Evolutionary conservation across 305 asterid species (phyloP).

Genomic region (Fraxinus latifolia): DNA sequence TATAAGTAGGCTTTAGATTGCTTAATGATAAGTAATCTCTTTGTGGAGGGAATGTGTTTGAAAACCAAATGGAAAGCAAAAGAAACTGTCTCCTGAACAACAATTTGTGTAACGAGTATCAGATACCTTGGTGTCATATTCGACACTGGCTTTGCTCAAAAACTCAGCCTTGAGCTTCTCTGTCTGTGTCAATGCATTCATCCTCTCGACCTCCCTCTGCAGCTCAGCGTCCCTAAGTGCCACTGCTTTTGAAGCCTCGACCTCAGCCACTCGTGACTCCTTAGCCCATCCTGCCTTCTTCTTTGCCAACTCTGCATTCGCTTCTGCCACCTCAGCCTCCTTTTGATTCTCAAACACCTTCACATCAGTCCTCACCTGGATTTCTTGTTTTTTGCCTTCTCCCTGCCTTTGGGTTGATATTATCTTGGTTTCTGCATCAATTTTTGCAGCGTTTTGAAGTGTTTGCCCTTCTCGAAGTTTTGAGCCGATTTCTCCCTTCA

Average conservation of each 20-base stretch:
- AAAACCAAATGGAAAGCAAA: background rate
- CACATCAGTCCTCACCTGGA: background rate
- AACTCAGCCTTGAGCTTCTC: conserved; percentile 19
- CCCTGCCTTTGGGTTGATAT: conserved; percentile 32
- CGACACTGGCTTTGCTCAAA: background rate
- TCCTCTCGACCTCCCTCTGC: background rate
- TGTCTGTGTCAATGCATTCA: conserved; percentile 1
- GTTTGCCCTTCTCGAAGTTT: conserved; percentile 36
- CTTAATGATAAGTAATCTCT: background rate
- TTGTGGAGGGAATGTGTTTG: background rate
- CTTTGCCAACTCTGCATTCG: conserved; percentile 28
- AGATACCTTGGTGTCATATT: background rate
- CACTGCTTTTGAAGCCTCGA: conserved; percentile 8
- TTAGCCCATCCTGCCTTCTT: conserved; percentile 28
- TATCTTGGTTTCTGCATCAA: conserved; percentile 34
- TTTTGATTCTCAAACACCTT: conserved; percentile 20
- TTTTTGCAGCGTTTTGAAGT: conserved; percentile 30
- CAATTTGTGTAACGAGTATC: background rate
- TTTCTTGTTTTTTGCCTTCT: conserved; percentile 32
- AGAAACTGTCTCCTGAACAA: background rate
- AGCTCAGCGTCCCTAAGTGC: conserved; percentile 26
- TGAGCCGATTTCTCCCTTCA: conserved; percentile 39
- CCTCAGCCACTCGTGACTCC: background rate
- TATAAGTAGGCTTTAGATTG: background rate
- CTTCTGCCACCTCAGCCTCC: conserved; percentile 35